These are phyloP conservation scores for Capsicum chinense DNA, from an alignment of 257 asterid species.

Conservation along the genomic window DNA sequence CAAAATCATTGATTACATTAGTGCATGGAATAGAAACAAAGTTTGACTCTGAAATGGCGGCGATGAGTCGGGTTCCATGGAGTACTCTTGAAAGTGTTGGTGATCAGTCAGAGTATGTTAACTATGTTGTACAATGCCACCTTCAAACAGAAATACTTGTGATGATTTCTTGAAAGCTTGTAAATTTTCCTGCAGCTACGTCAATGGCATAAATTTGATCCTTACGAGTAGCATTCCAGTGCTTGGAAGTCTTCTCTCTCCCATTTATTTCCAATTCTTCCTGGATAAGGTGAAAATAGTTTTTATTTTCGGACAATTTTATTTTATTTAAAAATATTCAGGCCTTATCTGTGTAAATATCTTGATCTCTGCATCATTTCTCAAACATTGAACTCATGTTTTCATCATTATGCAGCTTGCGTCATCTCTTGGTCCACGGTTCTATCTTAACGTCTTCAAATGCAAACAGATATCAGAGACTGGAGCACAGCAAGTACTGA, in stretches of 20 bases:
- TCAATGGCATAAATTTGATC: constrained; percentile 82
- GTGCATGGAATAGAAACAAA: constrained; percentile 96
- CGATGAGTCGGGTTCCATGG: constrained; percentile 99
- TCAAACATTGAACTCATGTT: constrained; percentile 16
- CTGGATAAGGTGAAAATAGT: constrained; percentile 66
- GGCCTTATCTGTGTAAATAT: not conserved
- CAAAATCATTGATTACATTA: constrained; percentile 84
- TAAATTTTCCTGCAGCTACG: constrained; percentile 75
- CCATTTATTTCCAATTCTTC: constrained; percentile 91
- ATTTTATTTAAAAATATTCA: not conserved
- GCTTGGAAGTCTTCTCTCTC: constrained; percentile 93
- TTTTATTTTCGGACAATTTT: not conserved
- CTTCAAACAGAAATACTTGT: constrained; percentile 10
- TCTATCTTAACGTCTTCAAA: constrained; percentile 86
- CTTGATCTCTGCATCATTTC: constrained; percentile 28
- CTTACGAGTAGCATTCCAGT: constrained; percentile 88
- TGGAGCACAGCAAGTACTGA: constrained; percentile 88
- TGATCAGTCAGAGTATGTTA: constrained; percentile 95
- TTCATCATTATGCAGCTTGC: constrained; percentile 70
- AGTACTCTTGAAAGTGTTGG: constrained; percentile 98
- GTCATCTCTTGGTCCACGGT: constrained; percentile 93
- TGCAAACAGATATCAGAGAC: constrained; percentile 99
- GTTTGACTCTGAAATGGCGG: constrained; percentile 93
- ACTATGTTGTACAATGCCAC: constrained; percentile 13
- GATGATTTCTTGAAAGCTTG: constrained; percentile 34